Base-by-base conservation (phyloP, 2,329 filamentous ascomycete species). In the Calonectria multiphialidica region DNA sequence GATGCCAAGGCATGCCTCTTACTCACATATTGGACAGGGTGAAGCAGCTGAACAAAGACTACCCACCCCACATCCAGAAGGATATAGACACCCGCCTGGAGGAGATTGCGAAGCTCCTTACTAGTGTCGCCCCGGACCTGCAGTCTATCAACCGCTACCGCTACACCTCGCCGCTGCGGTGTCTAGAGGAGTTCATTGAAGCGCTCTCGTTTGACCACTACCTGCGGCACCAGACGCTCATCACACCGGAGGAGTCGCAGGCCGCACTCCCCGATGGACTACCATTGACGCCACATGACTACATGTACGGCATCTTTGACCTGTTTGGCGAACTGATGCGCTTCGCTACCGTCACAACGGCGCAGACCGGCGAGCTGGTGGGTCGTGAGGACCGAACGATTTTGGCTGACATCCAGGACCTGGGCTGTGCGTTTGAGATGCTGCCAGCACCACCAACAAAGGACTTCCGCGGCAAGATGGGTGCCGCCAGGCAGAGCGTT, bases 301-400 rank as follows among this genome's bases (percentile, higher is more conserved):
- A 98, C 81, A 85, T 98, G 70, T 93, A 97, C 74, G 97, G 96
- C 10, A 85, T 99, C 2, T 98, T 98, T 80, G 97, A 99, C 83
- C 90, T 98, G 77, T 96, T 96, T 1, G 97, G 97, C 45, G 97
- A 99, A 86, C 88, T 98, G 87, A 99, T 99, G 97, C 91, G 96
- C 35, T 98, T 98, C 84, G 95, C 95, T 0, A 97, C 98, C 63
- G 96, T 96, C 7, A 92, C 92, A 30, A 94, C 98, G 82, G 95
- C 95, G 1, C 93, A 95, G 6, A 92, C 87, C 9, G 93, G 93
- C 16, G 85, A 83, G 77, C 82, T 88, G 73, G 87, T 86, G 5
- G 85, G 85, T 50, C 64, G 75, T 25, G 78, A 79, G 66, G 77
- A 76, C 16, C 84, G 91, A 45, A 92, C 92, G 7, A 93, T 98